A percentile compares a stretch with the other conserved stretches of the same genome.
phyloP scores from a whole-genome alignment of 495 filamentous ascomycete genomes.

The Barbatosphaeria neglecta region DNA sequence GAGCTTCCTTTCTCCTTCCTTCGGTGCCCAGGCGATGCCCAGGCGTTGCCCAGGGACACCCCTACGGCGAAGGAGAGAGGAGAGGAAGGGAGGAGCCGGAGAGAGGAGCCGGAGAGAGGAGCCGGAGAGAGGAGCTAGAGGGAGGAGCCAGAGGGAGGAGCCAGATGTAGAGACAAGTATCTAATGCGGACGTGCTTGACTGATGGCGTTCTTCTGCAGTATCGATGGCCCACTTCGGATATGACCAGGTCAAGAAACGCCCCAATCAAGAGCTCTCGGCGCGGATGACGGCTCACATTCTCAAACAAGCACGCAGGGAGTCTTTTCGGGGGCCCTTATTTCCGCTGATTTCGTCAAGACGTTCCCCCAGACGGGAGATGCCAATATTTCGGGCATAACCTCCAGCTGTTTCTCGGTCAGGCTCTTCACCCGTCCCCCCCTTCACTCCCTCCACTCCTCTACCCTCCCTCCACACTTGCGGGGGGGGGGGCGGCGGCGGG shows the following conservation, averaged over 20 bases:
- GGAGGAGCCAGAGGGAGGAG: too few relatives aligned
- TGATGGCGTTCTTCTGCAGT: constrained; percentile 4
- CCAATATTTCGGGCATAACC: constrained; percentile 22
- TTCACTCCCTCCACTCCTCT: neutral
- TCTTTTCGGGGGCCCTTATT: constrained; percentile 20
- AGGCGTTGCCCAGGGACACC: too few relatives aligned
- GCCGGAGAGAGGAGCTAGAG: too few relatives aligned
- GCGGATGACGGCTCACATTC: neutral
- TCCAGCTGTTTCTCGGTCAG: constrained; percentile 24
- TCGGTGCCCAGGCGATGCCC: too few relatives aligned
- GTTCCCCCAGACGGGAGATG: constrained; percentile 18
- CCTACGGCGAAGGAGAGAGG: too few relatives aligned
- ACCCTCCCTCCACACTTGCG: constrained; percentile 22
- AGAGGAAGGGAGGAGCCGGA: too few relatives aligned
- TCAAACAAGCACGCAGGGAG: constrained; percentile 9
- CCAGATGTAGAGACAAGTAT: too few relatives aligned
- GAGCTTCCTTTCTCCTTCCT: neutral
- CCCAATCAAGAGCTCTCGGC: neutral
- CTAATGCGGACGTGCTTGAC: too few relatives aligned
- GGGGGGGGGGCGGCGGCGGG: constrained; percentile 4
- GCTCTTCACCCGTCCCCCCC: constrained; percentile 1
- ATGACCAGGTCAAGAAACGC: constrained; percentile 14
- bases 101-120: too few relatives aligned
- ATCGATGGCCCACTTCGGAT: constrained; percentile 21
- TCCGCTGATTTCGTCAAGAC: constrained; percentile 16